A percentile compares a stretch with the other conserved stretches of the same genome.
Conservation (phyloP, 768 basidiomycete genomes). For the Gloeopeniophorella convolvens region DNA sequence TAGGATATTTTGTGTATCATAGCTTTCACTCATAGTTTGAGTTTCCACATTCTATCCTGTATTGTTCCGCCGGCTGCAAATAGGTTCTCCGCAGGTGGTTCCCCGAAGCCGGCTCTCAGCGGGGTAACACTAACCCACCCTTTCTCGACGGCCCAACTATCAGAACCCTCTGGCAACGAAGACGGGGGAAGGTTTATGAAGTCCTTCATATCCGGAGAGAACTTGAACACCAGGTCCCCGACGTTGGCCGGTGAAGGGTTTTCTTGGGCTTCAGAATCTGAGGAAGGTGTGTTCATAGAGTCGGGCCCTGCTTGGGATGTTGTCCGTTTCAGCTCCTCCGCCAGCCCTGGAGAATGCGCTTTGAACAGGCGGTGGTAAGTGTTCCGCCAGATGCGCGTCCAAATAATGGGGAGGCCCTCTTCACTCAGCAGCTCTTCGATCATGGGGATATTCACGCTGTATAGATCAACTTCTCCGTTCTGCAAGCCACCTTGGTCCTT, state of each 20-base stretch:
- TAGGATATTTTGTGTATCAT: neutral
- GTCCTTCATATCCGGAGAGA: constrained; percentile 61
- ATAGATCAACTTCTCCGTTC: constrained; percentile 68
- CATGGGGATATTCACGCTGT: constrained; percentile 85
- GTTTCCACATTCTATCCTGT: constrained; percentile 45
- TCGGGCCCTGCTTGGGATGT: constrained; percentile 40
- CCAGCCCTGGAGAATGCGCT: constrained; percentile 24
- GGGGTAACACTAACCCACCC: constrained; percentile 76
- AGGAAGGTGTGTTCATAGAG: constrained; percentile 26
- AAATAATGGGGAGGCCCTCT: constrained; percentile 59
- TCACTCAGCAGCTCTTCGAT: constrained; percentile 55
- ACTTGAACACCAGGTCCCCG: constrained; percentile 58
- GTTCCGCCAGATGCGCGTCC: constrained; percentile 84
- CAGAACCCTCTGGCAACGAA: constrained; percentile 66
- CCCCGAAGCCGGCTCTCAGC: constrained; percentile 66
- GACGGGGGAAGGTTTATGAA: constrained; percentile 56
- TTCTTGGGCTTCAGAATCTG: neutral
- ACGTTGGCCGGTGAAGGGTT: constrained; percentile 7
- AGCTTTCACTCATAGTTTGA: constrained; percentile 42
- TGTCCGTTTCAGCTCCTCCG: constrained; percentile 21
- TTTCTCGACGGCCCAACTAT: constrained; percentile 71
- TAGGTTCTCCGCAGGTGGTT: constrained; percentile 35
- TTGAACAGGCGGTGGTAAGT: constrained; percentile 80
- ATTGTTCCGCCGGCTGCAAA: constrained; percentile 25
- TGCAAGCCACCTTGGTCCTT: constrained; percentile 51